Base-by-base conservation (phyloP, 2,329 filamentous ascomycete species). In the Pseudogymnoascus sp. region DNA sequence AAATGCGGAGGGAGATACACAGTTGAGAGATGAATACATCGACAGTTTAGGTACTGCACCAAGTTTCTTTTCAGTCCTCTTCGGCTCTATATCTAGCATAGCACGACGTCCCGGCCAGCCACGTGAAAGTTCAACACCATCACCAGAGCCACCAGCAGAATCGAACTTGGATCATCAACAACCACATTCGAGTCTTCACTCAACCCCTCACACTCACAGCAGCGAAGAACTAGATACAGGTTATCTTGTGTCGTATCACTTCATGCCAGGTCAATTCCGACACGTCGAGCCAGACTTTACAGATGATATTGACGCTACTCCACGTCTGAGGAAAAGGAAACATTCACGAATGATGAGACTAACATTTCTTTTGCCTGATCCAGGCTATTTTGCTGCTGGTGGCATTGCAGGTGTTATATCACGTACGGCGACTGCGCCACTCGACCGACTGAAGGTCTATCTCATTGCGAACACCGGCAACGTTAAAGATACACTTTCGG, bases 351-450 rank as follows among this genome's bases (percentile, higher is more conserved):
- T 56, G 49, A 56, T 56, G 49, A 56, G 49, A 65, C 71, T 74
- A 66, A 71, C 67, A 61, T 68, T 69, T 49, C 67, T 73, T 65
- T 81, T 91, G 76, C 90, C 90, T 76, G 85, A 91, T 86, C 83
- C 89, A 96, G 95, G 95, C 84, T 99, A 97, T 79, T 99, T 97
- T 78, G 78, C 96, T 79, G 95, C 95, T 75, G 95, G 95, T 81
- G 95, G 92, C 76, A 82, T 96, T 74, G 92, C 93, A 75, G 95
- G 95, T 75, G 93, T 92, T 75, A 88, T 97, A 71, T 97, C 93
- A 74, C 88, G 95, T 74, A 97, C 95, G 73, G 89, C 91, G 67
- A 99, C 95, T 69, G 95, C 95, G 65, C 95, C 95, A 65, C 87
- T 99, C 76, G 95, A 99, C 79, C 91, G 95, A 70, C 82, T 99